Base-by-base conservation (phyloP, 2,329 filamentous ascomycete species). In the Mycosphaerella sp. region DNA sequence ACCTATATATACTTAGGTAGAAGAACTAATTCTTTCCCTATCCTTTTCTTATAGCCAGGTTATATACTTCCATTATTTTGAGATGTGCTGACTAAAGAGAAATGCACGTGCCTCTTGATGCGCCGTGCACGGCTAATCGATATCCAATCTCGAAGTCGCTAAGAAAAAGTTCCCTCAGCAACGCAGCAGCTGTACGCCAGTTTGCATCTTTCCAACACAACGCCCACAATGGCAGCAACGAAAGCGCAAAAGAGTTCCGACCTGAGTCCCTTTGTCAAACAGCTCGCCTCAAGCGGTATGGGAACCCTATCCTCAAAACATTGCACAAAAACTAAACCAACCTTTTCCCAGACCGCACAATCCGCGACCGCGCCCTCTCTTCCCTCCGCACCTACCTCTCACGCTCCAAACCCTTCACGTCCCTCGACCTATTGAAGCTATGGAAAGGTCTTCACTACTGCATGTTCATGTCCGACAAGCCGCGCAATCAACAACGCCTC, bases 391-490 rank as follows among this genome's bases (percentile, higher is more conserved):
- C 82, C 47, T 96, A 88, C 76, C 85, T 97, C 69, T 79, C 81
- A 58, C 78, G 81, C 57, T 79, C 80, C 40, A 64, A 76, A 71
- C 51, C 78, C 51, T 81, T 96, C 57, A 74, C 81, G 14, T 75
- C 81, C 40, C 71, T 86, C 61, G 90, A 95, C 60, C 77, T 89
- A 47, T 77, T 92, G 57, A 95, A 95, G 75, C 80, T 97, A 61
- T 95, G 90, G 89, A 95, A 95, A 69, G 92, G 90, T 4, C 81
- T 97, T 17, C 96, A 93, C 77, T 96, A 90, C 78, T 83, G 81
- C 80, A 75, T 51, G 74, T 96, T 89, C 86, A 93, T 95, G 84
- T 89, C 86, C 71, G 91, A 96, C 77, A 87, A 90, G 45, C 85
- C 90, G 9, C 74, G 84, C n/a, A 85, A 87, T 2, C 92, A 96